phyloP scores from a whole-genome alignment of 106 monocot species.

The Dendrobium officinale region DNA sequence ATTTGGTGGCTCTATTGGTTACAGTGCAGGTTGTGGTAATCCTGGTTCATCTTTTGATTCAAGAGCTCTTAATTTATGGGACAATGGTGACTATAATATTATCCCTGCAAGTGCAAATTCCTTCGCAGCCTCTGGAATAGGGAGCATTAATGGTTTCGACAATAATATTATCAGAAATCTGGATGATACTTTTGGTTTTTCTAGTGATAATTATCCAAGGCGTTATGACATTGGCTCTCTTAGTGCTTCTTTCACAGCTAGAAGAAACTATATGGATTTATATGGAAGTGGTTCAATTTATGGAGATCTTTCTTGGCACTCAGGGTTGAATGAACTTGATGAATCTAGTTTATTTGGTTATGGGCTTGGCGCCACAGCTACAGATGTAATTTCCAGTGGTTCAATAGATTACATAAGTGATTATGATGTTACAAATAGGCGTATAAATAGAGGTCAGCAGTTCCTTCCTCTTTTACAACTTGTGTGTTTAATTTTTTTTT shows the following conservation, averaged over 20 bases:
- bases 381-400: slow-evolving; percentile 28
- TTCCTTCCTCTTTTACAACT: not conserved
- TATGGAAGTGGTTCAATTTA: slow-evolving; percentile 61
- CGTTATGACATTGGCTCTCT: slow-evolving; percentile 21
- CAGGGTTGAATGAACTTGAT: slow-evolving; percentile 47
- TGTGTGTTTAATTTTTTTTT: too few relatives aligned
- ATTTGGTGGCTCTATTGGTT: slow-evolving; percentile 34
- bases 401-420: slow-evolving; percentile 44
- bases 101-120: slow-evolving; percentile 30
- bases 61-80: slow-evolving; percentile 43
- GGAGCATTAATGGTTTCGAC: slow-evolving; percentile 23
- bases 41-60: slow-evolving; percentile 45
- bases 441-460: slow-evolving; percentile 61
- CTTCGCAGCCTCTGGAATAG: slow-evolving; percentile 31
- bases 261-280: slow-evolving; percentile 33
- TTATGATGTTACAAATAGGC: slow-evolving; percentile 52
- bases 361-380: slow-evolving; percentile 30
- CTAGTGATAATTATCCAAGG: slow-evolving; percentile 21
- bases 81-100: slow-evolving; percentile 31
- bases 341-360: slow-evolving; percentile 34
- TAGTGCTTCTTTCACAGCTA: slow-evolving; percentile 21
- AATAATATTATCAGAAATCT: slow-evolving; percentile 5
- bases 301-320: slow-evolving; percentile 68
- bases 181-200: slow-evolving; percentile 29
- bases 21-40: slow-evolving; percentile 30